Evolutionary conservation across 2,329 filamentous ascomycete genomes (phyloP), one percentile per base, ranked within the genome.

Genomic region (Talaromyces sp.): DNA sequence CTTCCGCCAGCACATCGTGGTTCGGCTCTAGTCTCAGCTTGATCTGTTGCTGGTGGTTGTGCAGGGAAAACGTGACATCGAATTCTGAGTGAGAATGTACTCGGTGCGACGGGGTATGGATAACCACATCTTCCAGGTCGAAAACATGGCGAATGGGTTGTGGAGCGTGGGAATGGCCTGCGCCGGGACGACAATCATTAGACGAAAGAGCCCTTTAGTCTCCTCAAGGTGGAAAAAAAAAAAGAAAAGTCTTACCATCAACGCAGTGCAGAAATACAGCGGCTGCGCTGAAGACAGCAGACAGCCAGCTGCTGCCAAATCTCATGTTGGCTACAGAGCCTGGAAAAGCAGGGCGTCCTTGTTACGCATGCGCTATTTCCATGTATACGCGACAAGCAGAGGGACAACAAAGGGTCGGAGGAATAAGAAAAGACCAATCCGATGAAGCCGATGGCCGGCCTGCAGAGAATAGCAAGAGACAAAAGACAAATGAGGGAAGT

Each of bases 11-110:
- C 61, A 97, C 87, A 75, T 97, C 91, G 77, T 96, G 86, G 72
- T 97, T 97, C 3, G 94, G 94, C 72, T 94, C 87, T 54, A 99
- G 83, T 59, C 85, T 83, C 57, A 99, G 83, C 65, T 91, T 90
- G 68, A 97, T 81, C 66, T 86, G 84, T 64, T 92, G 83, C 62
- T 83, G 78, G 57, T 83, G 81, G 62, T 84, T 79, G 69, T 89
- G 86, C 38, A 96, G 78, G 60, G 85, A 81, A 73, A 99, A 97
- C 31, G 85, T 87, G 63, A 99, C 79, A 68, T 96, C 90, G 74
- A 99, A 99, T 24, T 85, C 80, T 14, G 92, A 93, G 60, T 89
- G 80, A 54, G 92, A 87, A 70, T 94, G 88, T 53, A 96, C 85
- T 61, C 88, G 86, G 72, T 91, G 86, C 52, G 88, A 89, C 17